Evolutionary conservation across 306 rosid genomes (phyloP), one percentile per base, ranked within the genome.

Genomic region (Pueraria montana): DNA sequence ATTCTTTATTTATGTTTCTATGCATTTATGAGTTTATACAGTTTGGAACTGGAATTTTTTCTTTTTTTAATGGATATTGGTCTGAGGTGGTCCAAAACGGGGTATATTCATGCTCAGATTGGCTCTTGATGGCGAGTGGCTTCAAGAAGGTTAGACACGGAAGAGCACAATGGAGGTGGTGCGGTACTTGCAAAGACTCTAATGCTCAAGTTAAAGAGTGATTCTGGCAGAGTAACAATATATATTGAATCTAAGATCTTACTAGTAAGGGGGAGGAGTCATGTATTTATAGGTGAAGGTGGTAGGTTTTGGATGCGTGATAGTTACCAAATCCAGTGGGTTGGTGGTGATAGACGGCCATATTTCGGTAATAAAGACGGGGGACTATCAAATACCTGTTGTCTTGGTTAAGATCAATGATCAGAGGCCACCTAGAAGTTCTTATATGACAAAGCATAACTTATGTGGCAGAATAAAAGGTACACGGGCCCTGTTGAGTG

Each of bases 41-140:
- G 56, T 79, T 80, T 36, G 50, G 81, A 53, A 55, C 66, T 77
- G 75, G 26, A 21, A 6, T 34, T 49, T 50, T 56, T 73, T 75
- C 67, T 42, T 78, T 79, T 49, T 73, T 76, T 46, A 43, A 43
- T 17, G 62, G 36, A 70, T 62, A 30, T 62, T 62, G 42, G n/a
- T 61, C 38, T 7, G 11, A 27, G 64, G 64, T 56, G 64, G 32
- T 21, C 64, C 64, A 20, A 11, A 61, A 24, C 18, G 10, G 9
- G 67, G 67, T 61, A 61, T 61, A 24, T 53, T 53, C 11, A 20
- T 8, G 4, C 26, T 53, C 26, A 53, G 26, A 53, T 26, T 17
- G 4, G 3, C 38, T 26, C 18, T 61, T 61, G 67, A 61, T 61
- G 38, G 17, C 16, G 38, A 24, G 18, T 61, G 18, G 67, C 67